Base-by-base conservation (phyloP, 169 alveolate genomes). In the Amoebophrya sp. region DNA sequence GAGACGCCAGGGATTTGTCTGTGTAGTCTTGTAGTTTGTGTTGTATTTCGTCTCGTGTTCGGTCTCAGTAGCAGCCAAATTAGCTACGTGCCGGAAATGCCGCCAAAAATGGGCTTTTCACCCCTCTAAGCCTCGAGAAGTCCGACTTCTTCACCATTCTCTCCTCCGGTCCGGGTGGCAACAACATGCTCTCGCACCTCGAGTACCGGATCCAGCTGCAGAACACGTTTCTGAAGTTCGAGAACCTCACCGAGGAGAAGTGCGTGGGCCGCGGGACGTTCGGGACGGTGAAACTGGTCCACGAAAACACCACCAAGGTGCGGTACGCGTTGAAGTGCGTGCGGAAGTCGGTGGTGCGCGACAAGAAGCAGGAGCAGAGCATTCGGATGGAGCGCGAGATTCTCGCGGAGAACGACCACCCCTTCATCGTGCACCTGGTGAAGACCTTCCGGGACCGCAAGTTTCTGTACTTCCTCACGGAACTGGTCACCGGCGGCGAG, bases 371-470 rank as follows among this genome's bases (percentile, higher is more conserved):
- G 90, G 97, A 97, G 89, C 95, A 93, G 45, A 96, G 96, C 91
- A 95, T 97, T 39, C 95, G 94, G 41, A 92, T 96, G 89, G 99
- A 98, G 89, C 92, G 99, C 89, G 97, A 96, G 92, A 97, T 98
- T 26, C 94, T 98, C 94, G 98, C 98, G 31, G 97, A 97, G 90
- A 96, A 97, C 92, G 99, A 98, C 91, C 99, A 98, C 93, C 98
- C 99, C 38, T 97, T 97, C 91, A 98, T 98, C 89, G 92, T 97
- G 0, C 95, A 96, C 67, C 92, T 97, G 34, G 96, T 58, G 29
- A 58, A 15, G 10, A 45, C 99, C 31, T 97, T 97, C 91, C 95
- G 96, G 88, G 99, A 97, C 90, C 88, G 92, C 29, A 96, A 96
- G 40, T 94, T 95, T 70, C 93, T 98, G 43, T 98, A 97, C 91